Conservation (phyloP, 129 eudicot species). For the Chrysanthemum lavandulifolium region DNA sequence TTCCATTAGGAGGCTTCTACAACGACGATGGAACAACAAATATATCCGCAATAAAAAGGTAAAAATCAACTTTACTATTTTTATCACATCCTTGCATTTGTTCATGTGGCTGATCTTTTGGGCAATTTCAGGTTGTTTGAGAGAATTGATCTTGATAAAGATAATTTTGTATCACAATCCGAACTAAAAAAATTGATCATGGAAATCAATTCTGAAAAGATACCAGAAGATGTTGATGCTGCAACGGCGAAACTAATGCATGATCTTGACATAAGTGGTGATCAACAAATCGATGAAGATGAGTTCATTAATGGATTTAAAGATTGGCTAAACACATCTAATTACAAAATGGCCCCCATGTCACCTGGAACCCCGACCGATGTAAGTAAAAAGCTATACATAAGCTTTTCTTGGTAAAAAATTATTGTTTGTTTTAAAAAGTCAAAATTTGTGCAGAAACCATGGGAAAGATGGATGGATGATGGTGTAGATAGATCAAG, state of each 20-base stretch:
- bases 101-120: constrained; percentile 12
- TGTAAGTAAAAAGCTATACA: constrained; percentile 36
- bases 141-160: constrained; percentile 51
- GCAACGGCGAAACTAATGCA: constrained; percentile 49
- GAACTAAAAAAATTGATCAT: constrained; percentile 50
- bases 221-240: constrained; percentile 40
- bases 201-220: constrained; percentile 38
- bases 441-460: constrained; percentile 30
- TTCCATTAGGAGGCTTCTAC: constrained; percentile 51
- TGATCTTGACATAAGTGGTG: constrained; percentile 59
- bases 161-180: constrained; percentile 43
- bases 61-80: not conserved
- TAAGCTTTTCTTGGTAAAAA: not conserved
- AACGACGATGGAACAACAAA: constrained; percentile 57
- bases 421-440: not conserved
- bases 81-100: not conserved
- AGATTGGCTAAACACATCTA: constrained; percentile 44
- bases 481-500: constrained; percentile 38
- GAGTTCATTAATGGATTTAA: constrained; percentile 57
- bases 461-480: constrained; percentile 41
- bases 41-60: constrained; percentile 55
- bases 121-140: constrained; percentile 50
- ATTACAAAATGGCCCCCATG: constrained; percentile 7
- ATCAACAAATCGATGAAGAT: constrained; percentile 45
- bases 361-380: constrained; percentile 25